These are phyloP conservation scores for Malbranchea zuffiana DNA, from an alignment of 2,329 filamentous ascomycete species.

Conservation along the genomic window DNA sequence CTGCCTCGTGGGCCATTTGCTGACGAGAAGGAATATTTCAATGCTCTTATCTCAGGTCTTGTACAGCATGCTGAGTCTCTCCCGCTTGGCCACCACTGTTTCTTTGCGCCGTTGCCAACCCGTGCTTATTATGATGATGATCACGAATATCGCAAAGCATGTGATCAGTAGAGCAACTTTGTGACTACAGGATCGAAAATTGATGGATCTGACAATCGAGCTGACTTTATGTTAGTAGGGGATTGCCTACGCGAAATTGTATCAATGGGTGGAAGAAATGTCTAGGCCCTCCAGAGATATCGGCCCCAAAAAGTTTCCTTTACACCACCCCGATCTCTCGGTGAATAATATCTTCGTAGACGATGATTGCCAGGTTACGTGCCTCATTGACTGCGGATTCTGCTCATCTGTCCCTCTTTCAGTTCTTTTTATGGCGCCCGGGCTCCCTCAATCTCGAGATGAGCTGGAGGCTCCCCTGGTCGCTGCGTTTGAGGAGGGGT, in stretches of 20 bases:
- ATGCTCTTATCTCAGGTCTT: slow-evolving; percentile 16
- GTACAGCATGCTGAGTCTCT: slow-evolving; percentile 5
- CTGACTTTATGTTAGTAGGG: slow-evolving; percentile 19
- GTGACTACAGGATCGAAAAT: slow-evolving; percentile 18
- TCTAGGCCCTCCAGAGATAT: slow-evolving; percentile 2
- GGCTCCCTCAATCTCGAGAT: slow-evolving; percentile 18
- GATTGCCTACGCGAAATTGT: slow-evolving; percentile 16
- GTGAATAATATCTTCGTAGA: slow-evolving; percentile 31
- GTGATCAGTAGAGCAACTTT: slow-evolving; percentile 20
- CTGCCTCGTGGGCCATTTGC: slow-evolving; percentile 18
- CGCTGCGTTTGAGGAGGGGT: slow-evolving; percentile 8
- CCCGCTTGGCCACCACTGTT: slow-evolving; percentile 13
- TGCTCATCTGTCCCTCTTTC: slow-evolving; percentile 17
- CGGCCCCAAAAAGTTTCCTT: slow-evolving; percentile 12
- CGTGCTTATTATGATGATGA: slow-evolving; percentile 7
- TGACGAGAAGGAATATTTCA: slow-evolving; percentile 16
- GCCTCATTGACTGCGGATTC: slow-evolving; percentile 24
- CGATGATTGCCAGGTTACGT: slow-evolving; percentile 23
- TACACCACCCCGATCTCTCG: slow-evolving; percentile 28
- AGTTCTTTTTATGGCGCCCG: slow-evolving; percentile 16
- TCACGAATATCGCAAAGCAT: slow-evolving; percentile 14
- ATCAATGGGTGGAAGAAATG: slow-evolving; percentile 7
- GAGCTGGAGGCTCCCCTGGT: slow-evolving; percentile 11
- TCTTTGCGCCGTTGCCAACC: slow-evolving; percentile 11
- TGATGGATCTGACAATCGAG: slow-evolving; percentile 18